These are phyloP conservation scores for Pseudohalonectria lignicola DNA, from an alignment of 2,329 filamentous ascomycete genomes.

Conservation along the genomic window DNA sequence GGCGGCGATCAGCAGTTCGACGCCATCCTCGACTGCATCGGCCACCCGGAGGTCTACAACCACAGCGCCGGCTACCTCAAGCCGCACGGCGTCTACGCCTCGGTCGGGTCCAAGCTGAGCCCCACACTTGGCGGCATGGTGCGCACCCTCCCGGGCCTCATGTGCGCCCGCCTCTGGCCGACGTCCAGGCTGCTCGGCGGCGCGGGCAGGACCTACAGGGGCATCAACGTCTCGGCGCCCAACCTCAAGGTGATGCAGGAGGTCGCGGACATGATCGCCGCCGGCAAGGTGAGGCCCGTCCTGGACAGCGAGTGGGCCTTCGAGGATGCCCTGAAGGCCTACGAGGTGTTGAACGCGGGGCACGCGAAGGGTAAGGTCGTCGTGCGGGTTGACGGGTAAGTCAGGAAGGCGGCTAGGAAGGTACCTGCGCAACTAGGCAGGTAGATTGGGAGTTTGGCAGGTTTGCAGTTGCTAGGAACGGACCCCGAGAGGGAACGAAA, in stretches of 20 bases:
- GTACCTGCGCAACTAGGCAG: no score
- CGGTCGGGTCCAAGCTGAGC: slow-evolving; percentile 13
- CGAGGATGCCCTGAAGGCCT: slow-evolving; percentile 23
- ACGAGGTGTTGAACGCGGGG: slow-evolving; percentile 18
- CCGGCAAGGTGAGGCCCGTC: slow-evolving; percentile 22
- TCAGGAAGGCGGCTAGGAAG: no score
- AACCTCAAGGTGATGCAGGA: slow-evolving; percentile 19
- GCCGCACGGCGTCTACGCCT: slow-evolving; percentile 18
- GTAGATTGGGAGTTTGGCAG: no score
- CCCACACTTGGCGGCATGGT: slow-evolving; percentile 12
- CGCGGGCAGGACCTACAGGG: slow-evolving; percentile 21
- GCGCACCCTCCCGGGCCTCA: slow-evolving; percentile 19
- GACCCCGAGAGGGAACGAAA: no score
- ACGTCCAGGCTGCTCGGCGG: slow-evolving; percentile 22
- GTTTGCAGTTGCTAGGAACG: no score
- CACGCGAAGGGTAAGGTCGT: slow-evolving; percentile 27
- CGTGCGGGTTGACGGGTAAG: slow-evolving; percentile 20
- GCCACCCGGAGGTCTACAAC: slow-evolving; percentile 32
- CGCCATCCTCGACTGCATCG: slow-evolving; percentile 37
- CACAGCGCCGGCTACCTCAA: slow-evolving; percentile 26
- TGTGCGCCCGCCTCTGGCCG: slow-evolving; percentile 26
- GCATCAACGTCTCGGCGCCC: slow-evolving; percentile 21
- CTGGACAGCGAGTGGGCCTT: slow-evolving; percentile 25
- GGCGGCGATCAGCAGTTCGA: slow-evolving; percentile 19
- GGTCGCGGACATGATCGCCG: slow-evolving; percentile 20